phyloP scores from a whole-genome alignment of 179 eudicot species.

The Spergularia azorica region DNA sequence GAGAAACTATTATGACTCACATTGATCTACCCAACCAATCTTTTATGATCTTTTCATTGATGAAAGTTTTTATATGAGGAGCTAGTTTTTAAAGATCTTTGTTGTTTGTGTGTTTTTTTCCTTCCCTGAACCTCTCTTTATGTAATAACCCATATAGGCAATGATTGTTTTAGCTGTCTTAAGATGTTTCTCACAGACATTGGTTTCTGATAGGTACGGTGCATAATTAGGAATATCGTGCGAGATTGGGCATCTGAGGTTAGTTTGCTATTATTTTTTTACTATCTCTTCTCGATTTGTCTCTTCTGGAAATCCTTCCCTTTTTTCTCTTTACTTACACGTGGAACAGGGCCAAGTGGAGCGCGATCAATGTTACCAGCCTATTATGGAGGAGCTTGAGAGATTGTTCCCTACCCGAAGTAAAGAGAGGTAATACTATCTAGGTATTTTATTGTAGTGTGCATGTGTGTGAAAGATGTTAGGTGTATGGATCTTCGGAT shows the following conservation, averaged over 20 bases:
- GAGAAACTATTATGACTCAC: no score
- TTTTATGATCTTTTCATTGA: no score
- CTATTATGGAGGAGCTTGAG: slow-evolving; percentile 88
- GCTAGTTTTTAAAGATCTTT: background rate
- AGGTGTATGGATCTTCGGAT: background rate
- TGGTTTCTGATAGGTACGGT: slow-evolving; percentile 64
- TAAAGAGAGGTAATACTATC: slow-evolving; percentile 51
- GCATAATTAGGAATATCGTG: slow-evolving; percentile 87
- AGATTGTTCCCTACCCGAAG: slow-evolving; percentile 60
- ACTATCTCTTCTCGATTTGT: slow-evolving; percentile 1
- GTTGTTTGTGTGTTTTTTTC: background rate
- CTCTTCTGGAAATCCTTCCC: slow-evolving; percentile 22
- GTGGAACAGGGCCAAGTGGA: slow-evolving; percentile 74
- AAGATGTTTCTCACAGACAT: slow-evolving; percentile 7
- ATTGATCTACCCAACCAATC: no score
- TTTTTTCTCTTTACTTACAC: slow-evolving; percentile 4
- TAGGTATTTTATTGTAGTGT: slow-evolving; percentile 11
- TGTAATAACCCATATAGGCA: background rate
- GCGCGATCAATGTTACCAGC: slow-evolving; percentile 92
- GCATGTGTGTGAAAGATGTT: background rate
- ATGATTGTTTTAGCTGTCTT: background rate
- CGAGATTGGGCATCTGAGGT: slow-evolving; percentile 99
- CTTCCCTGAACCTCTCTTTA: background rate
- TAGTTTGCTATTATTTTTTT: slow-evolving; percentile 22
- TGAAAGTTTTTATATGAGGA: no score